Evolutionary conservation across 2,329 filamentous ascomycete species (phyloP).

Genomic region (Volutella citrinella): DNA sequence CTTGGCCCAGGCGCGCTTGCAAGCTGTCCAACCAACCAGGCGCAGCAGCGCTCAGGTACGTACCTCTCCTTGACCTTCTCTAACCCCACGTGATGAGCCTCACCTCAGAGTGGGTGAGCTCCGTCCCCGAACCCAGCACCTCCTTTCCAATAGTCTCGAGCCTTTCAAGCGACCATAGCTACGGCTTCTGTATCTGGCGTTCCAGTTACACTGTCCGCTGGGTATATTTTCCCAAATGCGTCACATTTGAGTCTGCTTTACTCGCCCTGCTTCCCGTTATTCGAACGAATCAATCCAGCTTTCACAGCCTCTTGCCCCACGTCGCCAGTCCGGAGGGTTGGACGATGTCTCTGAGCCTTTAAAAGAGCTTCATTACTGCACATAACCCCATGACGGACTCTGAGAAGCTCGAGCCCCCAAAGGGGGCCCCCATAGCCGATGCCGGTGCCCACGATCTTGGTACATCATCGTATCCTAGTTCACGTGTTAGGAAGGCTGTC

Average conservation of each 20-base stretch:
- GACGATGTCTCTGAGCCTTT: too few relatives aligned
- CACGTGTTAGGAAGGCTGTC: slow-evolving; percentile 8
- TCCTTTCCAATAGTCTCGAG: background rate
- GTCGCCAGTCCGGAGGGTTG: slow-evolving; percentile 16
- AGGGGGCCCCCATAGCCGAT: slow-evolving; percentile 40
- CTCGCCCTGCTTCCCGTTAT: too few relatives aligned
- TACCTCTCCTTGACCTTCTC: slow-evolving; percentile 9
- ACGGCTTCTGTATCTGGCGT: too few relatives aligned
- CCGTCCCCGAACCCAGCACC: background rate
- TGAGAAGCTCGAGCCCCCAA: slow-evolving; percentile 31
- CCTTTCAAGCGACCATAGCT: background rate
- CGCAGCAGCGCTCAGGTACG: slow-evolving; percentile 7
- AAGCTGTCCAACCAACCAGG: slow-evolving; percentile 9
- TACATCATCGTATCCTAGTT: slow-evolving; percentile 25
- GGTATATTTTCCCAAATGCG: too few relatives aligned
- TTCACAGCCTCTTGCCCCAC: slow-evolving; percentile 18
- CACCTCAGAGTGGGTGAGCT: slow-evolving; percentile 10
- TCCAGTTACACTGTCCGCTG: too few relatives aligned
- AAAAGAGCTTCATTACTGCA: too few relatives aligned
- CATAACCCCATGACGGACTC: slow-evolving; percentile 32
- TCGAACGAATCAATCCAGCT: too few relatives aligned
- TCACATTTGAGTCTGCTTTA: too few relatives aligned
- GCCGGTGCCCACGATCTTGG: slow-evolving; percentile 60
- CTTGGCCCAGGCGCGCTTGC: slow-evolving; percentile 10
- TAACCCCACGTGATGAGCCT: slow-evolving; percentile 25